A percentile compares a stretch with the other conserved stretches of the same genome.
Evolutionary conservation across 2,329 filamentous ascomycete species (phyloP).

Genomic region (Fusarium robinianum): DNA sequence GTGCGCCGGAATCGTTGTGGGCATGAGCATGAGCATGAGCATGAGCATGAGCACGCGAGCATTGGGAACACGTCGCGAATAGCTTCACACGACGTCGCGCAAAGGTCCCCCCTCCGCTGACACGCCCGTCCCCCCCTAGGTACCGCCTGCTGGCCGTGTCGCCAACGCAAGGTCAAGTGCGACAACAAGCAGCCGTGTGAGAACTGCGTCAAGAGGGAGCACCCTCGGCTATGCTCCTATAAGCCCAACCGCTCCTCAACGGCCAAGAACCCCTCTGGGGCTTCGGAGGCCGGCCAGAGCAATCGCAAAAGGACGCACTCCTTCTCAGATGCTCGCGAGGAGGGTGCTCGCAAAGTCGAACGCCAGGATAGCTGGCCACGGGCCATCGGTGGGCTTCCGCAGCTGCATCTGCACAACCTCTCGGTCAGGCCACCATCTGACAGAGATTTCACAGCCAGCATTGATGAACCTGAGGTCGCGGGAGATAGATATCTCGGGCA

Average conservation of each 20-base stretch:
- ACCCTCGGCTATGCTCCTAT: constrained; percentile 67
- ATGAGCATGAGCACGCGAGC: no score
- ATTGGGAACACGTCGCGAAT: constrained; percentile 15
- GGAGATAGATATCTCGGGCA: constrained; percentile 66
- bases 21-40: no score
- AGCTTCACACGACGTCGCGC: constrained; percentile 17
- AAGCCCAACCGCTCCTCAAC: constrained; percentile 60
- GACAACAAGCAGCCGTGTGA: constrained; percentile 71
- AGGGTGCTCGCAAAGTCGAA: constrained; percentile 40
- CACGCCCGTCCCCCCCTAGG: constrained; percentile 44
- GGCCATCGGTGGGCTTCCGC: constrained; percentile 43
- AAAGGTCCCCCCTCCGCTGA: constrained; percentile 16
- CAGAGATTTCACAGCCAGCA: constrained; percentile 42
- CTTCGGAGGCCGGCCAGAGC: constrained; percentile 31
- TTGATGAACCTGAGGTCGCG: constrained; percentile 60
- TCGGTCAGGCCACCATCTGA: constrained; percentile 26
- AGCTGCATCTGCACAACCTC: constrained; percentile 4
- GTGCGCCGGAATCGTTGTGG: constrained; percentile 30
- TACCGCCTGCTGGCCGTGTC: constrained; percentile 69
- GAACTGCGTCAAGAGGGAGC: constrained; percentile 69
- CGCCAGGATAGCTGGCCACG: constrained; percentile 50
- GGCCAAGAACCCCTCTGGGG: constrained; percentile 41
- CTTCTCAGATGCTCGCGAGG: constrained; percentile 39
- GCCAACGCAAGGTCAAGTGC: constrained; percentile 71
- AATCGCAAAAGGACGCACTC: constrained; percentile 44